These are phyloP conservation scores for Zopfia rhizophila DNA, from an alignment of 2,329 filamentous ascomycete species.

Conservation along the genomic window DNA sequence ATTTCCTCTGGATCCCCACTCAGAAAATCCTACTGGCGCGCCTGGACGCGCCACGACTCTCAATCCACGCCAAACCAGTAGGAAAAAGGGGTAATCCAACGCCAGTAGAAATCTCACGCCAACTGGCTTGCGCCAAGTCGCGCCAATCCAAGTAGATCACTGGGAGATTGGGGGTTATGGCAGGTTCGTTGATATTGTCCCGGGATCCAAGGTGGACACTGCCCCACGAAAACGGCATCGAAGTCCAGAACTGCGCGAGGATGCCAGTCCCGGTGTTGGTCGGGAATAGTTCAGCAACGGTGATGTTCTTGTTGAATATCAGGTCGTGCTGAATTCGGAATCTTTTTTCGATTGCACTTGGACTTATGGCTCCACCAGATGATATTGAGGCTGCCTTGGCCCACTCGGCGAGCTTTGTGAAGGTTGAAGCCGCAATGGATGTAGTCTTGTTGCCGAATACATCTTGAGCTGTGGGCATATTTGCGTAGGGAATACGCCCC, in stretches of 20 bases:
- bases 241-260: constrained; percentile 46
- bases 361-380: constrained; percentile 11
- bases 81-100: too few relatives aligned
- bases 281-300: constrained; percentile 58
- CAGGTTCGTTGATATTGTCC: too few relatives aligned
- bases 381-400: constrained; percentile 20
- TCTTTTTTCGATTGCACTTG: constrained; percentile 7
- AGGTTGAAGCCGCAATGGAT: constrained; percentile 25
- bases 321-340: constrained; percentile 55
- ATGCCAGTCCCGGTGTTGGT: constrained; percentile 32
- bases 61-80: too few relatives aligned
- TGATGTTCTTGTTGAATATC: constrained; percentile 54
- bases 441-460: constrained; percentile 32
- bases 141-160: constrained; percentile 47
- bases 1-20: too few relatives aligned
- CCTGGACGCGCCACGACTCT: too few relatives aligned
- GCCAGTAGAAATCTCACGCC: too few relatives aligned
- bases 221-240: constrained; percentile 30
- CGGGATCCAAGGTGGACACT: constrained; percentile 23
- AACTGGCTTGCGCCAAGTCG: too few relatives aligned
- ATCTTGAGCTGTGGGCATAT: constrained; percentile 31
- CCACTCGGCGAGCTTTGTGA: constrained; percentile 26
- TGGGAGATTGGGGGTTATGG: constrained; percentile 51
- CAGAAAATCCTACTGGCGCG: too few relatives aligned
- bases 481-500: constrained; percentile 33